Conservation (phyloP, 1,284 basidiomycete genomes). For the Lentinula novae-zelandiae region DNA sequence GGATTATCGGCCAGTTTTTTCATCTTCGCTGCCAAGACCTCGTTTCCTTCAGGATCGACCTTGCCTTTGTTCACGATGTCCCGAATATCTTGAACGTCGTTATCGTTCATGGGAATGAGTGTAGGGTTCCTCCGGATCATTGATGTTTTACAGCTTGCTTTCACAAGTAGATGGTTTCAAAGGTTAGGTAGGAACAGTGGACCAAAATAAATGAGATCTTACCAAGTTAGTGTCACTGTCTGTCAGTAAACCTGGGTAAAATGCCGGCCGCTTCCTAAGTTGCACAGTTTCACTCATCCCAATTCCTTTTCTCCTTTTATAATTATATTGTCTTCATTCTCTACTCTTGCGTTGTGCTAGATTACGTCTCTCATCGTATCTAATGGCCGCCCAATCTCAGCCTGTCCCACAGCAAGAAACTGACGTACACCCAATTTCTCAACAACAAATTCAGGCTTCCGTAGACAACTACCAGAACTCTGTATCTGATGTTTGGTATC, state of each 20-base stretch:
- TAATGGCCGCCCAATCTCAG: not conserved
- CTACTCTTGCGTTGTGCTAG: not conserved
- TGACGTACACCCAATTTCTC: not conserved
- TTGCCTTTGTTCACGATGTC: slow-evolving; percentile 46
- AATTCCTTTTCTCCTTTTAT: too few relatives aligned
- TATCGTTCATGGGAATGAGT: slow-evolving; percentile 67
- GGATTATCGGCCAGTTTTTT: slow-evolving; percentile 41
- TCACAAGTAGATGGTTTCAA: not conserved
- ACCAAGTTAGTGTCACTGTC: too few relatives aligned
- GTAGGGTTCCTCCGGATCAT: slow-evolving; percentile 80
- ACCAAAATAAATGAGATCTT: too few relatives aligned
- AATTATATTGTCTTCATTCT: not conserved
- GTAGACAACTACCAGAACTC: slow-evolving; percentile 29
- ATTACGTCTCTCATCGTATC: not conserved
- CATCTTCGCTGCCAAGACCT: slow-evolving; percentile 38
- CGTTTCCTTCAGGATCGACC: slow-evolving; percentile 35
- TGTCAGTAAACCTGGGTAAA: too few relatives aligned
- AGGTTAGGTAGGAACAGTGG: too few relatives aligned
- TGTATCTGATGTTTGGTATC: slow-evolving; percentile 70
- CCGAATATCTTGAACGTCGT: slow-evolving; percentile 72
- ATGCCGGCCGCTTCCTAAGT: too few relatives aligned
- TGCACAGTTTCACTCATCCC: too few relatives aligned
- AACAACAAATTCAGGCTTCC: slow-evolving; percentile 1
- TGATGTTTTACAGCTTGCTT: not conserved
- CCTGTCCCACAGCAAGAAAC: not conserved